These are phyloP conservation scores for Scedosporium dehoogii DNA, from an alignment of 2,329 filamentous ascomycete genomes.

Conservation along the genomic window DNA sequence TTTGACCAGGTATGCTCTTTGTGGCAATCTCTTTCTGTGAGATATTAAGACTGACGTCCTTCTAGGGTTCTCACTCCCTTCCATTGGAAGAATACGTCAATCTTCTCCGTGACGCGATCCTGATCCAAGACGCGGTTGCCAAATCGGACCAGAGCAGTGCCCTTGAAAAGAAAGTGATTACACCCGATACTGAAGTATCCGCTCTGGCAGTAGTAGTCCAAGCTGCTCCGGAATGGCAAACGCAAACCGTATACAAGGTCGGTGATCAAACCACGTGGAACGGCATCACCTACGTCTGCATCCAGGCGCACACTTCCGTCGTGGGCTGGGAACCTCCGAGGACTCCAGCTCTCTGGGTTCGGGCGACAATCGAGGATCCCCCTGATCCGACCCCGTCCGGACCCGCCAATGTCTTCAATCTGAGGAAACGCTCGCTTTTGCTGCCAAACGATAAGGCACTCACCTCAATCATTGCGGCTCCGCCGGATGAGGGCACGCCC, in stretches of 20 bases:
- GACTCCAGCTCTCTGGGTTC: not conserved
- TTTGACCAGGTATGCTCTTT: not conserved
- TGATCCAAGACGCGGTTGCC: not conserved
- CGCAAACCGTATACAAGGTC: not conserved
- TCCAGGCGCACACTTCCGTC: not conserved
- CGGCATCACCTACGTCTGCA: not conserved
- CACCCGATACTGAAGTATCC: not conserved
- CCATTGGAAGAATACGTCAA: not conserved
- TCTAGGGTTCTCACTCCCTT: not conserved
- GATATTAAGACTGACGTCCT: not conserved
- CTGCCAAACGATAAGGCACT: not conserved
- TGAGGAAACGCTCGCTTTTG: not conserved
- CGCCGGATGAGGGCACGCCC: not conserved
- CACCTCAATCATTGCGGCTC: not conserved
- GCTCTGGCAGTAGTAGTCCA: not conserved
- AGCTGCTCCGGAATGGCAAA: not conserved
- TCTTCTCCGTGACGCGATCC: not conserved
- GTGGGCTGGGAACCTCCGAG: not conserved
- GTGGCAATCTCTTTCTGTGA: too few relatives aligned
- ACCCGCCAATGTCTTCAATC: not conserved
- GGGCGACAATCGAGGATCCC: not conserved
- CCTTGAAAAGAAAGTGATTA: not conserved
- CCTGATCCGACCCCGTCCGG: not conserved
- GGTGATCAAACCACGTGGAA: not conserved
- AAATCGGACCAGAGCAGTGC: not conserved